Conservation (phyloP, 306 rosid species). For the Begonia masoniana region DNA sequence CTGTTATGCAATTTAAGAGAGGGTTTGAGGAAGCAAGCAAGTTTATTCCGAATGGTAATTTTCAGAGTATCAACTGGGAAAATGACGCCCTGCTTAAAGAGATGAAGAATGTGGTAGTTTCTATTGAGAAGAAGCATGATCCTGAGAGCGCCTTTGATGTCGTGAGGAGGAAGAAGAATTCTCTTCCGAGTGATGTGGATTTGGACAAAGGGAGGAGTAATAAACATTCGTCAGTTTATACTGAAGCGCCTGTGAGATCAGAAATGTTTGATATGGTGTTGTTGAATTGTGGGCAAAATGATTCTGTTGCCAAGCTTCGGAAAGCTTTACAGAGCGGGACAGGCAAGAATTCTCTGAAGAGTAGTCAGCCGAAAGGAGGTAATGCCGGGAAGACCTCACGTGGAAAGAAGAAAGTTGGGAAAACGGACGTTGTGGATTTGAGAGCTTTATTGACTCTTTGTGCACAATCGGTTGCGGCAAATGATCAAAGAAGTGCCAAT, state of each 20-base stretch:
- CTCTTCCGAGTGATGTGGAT: conserved; percentile 4
- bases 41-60: conserved; percentile 20
- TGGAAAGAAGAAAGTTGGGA: conserved; percentile 20
- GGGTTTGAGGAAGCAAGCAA: conserved; percentile 26
- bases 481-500: conserved; percentile 13
- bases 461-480: conserved; percentile 26
- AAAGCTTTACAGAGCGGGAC: conserved; percentile 16
- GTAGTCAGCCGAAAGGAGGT: conserved; percentile 16
- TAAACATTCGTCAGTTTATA: conserved; percentile 17
- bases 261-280: conserved; percentile 26
- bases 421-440: conserved; percentile 24
- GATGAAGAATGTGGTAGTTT: conserved; percentile 6
- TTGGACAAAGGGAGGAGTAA: conserved; percentile 17
- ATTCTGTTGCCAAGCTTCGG: conserved; percentile 5
- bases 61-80: conserved; percentile 8
- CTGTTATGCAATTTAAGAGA: conserved; percentile 19
- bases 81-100: conserved; percentile 8
- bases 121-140: conserved; percentile 9
- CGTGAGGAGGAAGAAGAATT: conserved; percentile 20
- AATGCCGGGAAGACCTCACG: conserved; percentile 14
- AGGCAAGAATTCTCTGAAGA: conserved; percentile 11
- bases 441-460: conserved; percentile 23
- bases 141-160: conserved; percentile 5
- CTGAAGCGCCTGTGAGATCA: conserved; percentile 18
- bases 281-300: conserved; percentile 8